Evolutionary conservation across 805 yeast species (phyloP).

Genomic region (Cyberlindnera meyerae): DNA sequence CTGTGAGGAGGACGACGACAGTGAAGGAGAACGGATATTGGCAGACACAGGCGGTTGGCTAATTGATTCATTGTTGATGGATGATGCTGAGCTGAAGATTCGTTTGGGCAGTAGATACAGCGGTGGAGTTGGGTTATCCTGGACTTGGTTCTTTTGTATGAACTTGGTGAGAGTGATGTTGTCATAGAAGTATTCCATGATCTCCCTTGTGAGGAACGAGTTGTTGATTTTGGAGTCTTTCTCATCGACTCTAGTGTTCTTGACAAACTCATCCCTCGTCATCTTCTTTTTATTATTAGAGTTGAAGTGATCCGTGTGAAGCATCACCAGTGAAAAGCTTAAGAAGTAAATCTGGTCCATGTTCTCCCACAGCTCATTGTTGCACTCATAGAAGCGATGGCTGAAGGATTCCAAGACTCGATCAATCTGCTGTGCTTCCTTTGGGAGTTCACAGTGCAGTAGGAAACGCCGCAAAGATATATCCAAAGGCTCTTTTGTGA

Average conservation of each 20-base stretch:
- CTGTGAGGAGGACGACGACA: slow-evolving; percentile 24
- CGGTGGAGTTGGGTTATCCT: slow-evolving; percentile 8
- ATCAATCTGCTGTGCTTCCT: slow-evolving; percentile 74
- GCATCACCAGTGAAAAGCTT: slow-evolving; percentile 59
- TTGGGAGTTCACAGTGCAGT: slow-evolving; percentile 55
- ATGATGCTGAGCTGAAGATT: slow-evolving; percentile 22
- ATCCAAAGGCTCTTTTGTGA: slow-evolving; percentile 55
- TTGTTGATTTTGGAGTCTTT: slow-evolving; percentile 20
- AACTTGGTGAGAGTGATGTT: slow-evolving; percentile 61
- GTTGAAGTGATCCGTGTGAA: slow-evolving; percentile 73
- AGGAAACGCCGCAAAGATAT: slow-evolving; percentile 58
- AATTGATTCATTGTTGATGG: slow-evolving; percentile 19
- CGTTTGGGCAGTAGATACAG: slow-evolving; percentile 19
- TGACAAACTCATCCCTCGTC: slow-evolving; percentile 57
- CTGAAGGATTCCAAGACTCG: slow-evolving; percentile 58
- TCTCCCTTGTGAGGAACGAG: slow-evolving; percentile 33
- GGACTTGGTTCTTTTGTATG: slow-evolving; percentile 36
- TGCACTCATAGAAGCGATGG: slow-evolving; percentile 37
- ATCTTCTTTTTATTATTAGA: slow-evolving; percentile 62
- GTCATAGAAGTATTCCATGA: slow-evolving; percentile 57
- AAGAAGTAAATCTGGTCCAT: slow-evolving; percentile 57
- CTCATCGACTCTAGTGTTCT: slow-evolving; percentile 36
- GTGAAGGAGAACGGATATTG: slow-evolving; percentile 15
- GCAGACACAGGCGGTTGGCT: neutral
- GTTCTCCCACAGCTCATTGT: slow-evolving; percentile 27